Percentiles rank a stretch among this genome's conserved stretches.
phyloP scores from a whole-genome alignment of 2,329 filamentous ascomycete genomes.

The Orbilia ellipsospora region DNA sequence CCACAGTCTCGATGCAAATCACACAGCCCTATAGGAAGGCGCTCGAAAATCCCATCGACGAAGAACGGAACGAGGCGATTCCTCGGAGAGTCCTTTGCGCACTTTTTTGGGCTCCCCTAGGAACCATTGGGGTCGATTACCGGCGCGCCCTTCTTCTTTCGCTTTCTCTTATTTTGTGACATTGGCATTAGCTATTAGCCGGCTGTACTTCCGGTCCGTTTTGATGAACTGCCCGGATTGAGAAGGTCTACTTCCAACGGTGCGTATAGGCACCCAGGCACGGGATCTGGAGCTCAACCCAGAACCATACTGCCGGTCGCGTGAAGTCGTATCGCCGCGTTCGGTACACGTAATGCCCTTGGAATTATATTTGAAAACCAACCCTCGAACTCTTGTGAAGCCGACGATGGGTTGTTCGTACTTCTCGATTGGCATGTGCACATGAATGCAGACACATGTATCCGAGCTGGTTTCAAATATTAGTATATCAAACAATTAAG shows the following conservation, averaged over 20 bases:
- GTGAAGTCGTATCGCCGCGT: background rate
- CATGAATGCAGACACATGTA: background rate
- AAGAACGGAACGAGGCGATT: constrained; percentile 13
- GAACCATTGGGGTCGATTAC: background rate
- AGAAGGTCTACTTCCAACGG: constrained; percentile 6
- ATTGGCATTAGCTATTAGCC: too few species aligned
- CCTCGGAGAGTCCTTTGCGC: background rate
- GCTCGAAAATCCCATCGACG: background rate
- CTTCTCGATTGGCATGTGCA: too few species aligned
- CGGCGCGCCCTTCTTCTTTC: too few species aligned
- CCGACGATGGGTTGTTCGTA: background rate
- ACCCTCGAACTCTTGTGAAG: background rate
- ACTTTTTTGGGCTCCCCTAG: background rate
- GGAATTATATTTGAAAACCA: background rate
- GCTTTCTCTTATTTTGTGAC: too few species aligned
- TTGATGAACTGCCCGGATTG: constrained; percentile 1
- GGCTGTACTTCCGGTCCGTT: background rate
- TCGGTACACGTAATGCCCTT: background rate
- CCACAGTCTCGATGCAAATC: background rate
- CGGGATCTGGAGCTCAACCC: constrained; percentile 8
- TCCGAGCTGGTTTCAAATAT: background rate
- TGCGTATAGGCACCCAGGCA: constrained; percentile 27
- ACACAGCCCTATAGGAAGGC: background rate
- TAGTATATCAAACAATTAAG: too few species aligned
- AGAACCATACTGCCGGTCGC: background rate